A percentile compares a stretch with the other conserved stretches of the same genome.
Conservation (phyloP, 805 yeast genomes). For the Sugiyamaella smithiae region DNA sequence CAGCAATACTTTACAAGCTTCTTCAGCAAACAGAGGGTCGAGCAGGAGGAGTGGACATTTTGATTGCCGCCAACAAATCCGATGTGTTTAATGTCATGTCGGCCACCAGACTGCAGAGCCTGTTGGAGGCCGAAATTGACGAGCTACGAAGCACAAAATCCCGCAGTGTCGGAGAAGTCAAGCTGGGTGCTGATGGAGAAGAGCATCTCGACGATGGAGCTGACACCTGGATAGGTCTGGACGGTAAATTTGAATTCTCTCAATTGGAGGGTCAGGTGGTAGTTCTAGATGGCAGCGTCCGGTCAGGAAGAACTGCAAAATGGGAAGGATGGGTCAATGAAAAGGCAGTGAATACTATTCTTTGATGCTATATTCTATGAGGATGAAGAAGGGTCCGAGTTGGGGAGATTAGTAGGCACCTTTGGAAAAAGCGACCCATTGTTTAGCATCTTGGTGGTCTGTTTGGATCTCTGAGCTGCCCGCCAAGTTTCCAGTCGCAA, state of each 20-base stretch:
- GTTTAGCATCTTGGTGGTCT: constrained; percentile 31
- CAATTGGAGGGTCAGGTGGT: constrained; percentile 64
- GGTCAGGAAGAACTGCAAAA: constrained; percentile 48
- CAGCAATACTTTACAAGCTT: constrained; percentile 57
- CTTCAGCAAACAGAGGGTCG: constrained; percentile 60
- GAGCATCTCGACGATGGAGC: constrained; percentile 44
- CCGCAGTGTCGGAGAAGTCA: constrained; percentile 45
- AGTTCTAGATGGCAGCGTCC: constrained; percentile 67
- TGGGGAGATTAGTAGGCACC: constrained; percentile 31
- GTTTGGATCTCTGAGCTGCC: constrained; percentile 30
- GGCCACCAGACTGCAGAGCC: constrained; percentile 52
- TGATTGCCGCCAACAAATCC: constrained; percentile 79
- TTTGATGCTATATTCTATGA: too few species aligned
- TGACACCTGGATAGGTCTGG: constrained; percentile 40
- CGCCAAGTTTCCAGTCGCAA: constrained; percentile 37
- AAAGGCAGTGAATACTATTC: constrained; percentile 53
- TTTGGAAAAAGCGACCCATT: constrained; percentile 35
- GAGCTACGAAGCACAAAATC: constrained; percentile 49
- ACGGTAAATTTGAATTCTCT: constrained; percentile 56
- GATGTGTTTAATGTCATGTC: constrained; percentile 86
- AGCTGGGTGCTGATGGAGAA: constrained; percentile 30
- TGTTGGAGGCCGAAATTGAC: constrained; percentile 64
- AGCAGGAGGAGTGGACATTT: constrained; percentile 67
- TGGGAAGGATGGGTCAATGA: constrained; percentile 84
- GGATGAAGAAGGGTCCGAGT: not conserved